Evolutionary conservation across 148 eudicot species (phyloP).

Genomic region (Fagopyrum tataricum): DNA sequence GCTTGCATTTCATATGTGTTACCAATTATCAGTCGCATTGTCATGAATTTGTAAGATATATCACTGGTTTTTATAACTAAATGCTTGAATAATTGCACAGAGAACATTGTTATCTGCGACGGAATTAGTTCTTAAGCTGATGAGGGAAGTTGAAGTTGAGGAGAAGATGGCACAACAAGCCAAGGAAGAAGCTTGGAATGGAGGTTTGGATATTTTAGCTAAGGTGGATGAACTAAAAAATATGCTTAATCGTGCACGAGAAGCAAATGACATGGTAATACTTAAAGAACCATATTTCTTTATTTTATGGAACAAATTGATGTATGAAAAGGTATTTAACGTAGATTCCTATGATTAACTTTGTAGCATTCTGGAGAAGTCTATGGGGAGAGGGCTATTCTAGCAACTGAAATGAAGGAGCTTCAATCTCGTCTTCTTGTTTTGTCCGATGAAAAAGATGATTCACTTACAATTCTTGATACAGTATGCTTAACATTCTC

Average conservation of each 20-base stretch:
- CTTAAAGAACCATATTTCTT: too few relatives aligned
- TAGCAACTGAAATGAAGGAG: too few relatives aligned
- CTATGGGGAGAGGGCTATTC: too few relatives aligned
- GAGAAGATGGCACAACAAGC: conserved; percentile 58
- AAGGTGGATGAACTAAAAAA: conserved; percentile 56
- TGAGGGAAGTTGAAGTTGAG: conserved; percentile 55
- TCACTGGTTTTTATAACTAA: background rate
- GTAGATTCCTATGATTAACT: too few relatives aligned
- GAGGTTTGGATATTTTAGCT: conserved; percentile 38
- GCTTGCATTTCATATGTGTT: background rate
- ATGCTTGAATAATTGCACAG: conserved; percentile 29
- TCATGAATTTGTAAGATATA: background rate
- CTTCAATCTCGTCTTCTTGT: too few relatives aligned
- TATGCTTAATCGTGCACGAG: conserved; percentile 56
- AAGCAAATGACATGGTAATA: conserved; percentile 52
- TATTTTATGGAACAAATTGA: too few relatives aligned
- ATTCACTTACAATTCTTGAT: too few relatives aligned
- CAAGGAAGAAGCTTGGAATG: conserved; percentile 44
- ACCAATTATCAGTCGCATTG: background rate
- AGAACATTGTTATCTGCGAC: conserved; percentile 42
- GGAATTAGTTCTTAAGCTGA: conserved; percentile 55
- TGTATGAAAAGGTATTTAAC: too few relatives aligned
- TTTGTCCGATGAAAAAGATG: too few relatives aligned
- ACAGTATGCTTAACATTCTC: too few relatives aligned
- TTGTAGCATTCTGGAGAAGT: too few relatives aligned